Evolutionary conservation across 352 stramenopile genomes (phyloP).

Genomic region (Globisporangium ultimum): DNA sequence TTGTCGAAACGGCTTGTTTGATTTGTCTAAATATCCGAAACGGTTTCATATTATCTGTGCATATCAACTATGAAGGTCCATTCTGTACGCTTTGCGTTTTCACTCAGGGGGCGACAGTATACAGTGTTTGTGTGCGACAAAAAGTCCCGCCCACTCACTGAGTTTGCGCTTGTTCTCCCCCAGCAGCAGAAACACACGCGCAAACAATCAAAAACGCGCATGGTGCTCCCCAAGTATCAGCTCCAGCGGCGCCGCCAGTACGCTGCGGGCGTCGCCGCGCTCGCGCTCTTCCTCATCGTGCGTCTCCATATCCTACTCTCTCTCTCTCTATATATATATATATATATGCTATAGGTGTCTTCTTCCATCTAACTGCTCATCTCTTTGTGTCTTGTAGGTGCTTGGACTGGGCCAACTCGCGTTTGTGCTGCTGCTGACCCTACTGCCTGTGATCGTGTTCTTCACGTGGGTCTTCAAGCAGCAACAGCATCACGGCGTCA

Average conservation of each 20-base stretch:
- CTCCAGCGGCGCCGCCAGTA: slow-evolving; percentile 32
- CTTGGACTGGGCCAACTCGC: slow-evolving; percentile 20
- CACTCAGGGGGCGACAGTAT: not conserved
- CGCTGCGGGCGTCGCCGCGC: slow-evolving; percentile 6
- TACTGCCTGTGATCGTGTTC: slow-evolving; percentile 31
- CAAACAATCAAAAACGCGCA: too few relatives aligned
- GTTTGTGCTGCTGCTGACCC: slow-evolving; percentile 25
- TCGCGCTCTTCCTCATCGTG: slow-evolving; percentile 25
- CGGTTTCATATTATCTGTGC: too few relatives aligned
- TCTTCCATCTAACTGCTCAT: not conserved
- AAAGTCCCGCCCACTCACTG: too few relatives aligned
- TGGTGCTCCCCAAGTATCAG: slow-evolving; percentile 22
- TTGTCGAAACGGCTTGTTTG: not conserved
- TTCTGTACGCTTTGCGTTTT: too few relatives aligned
- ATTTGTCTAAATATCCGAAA: not conserved
- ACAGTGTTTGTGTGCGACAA: too few relatives aligned
- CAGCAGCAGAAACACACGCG: too few relatives aligned
- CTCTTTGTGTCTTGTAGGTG: slow-evolving; percentile 18
- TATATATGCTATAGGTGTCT: not conserved
- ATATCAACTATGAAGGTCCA: too few relatives aligned
- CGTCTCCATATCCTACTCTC: not conserved
- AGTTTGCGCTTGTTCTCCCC: too few relatives aligned
- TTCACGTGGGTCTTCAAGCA: slow-evolving; percentile 33
- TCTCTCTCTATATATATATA: not conserved
- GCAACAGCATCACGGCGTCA: slow-evolving; percentile 46